phyloP scores from a whole-genome alignment of 176 grass and related monocot genomes.

The Raddia distichophylla region DNA sequence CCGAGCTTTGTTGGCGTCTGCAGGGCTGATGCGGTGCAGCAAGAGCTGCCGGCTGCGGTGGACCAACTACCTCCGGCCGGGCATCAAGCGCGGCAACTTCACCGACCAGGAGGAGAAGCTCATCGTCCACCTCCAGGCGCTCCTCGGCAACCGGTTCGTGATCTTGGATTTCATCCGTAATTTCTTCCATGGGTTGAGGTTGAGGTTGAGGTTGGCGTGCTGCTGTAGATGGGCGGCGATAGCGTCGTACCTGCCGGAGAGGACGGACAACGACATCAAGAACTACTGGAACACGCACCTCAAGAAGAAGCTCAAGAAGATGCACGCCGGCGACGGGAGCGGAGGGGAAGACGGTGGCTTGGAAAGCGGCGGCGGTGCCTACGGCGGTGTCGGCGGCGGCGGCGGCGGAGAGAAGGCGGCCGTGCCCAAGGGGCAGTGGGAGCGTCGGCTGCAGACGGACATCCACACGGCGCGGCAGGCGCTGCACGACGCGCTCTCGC shows the following conservation, averaged over 20 bases:
- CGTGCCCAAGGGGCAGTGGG: constrained; percentile 86
- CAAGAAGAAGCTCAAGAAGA: constrained; percentile 89
- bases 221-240: constrained; percentile 85
- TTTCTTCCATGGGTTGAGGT: constrained; percentile 11
- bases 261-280: constrained; percentile 99
- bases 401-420: constrained; percentile 5
- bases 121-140: constrained; percentile 91
- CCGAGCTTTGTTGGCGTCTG: constrained; percentile 20
- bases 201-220: not conserved
- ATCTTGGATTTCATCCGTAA: constrained; percentile 1
- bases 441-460: constrained; percentile 86
- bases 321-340: constrained; percentile 42
- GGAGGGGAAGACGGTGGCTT: not conserved
- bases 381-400: not conserved
- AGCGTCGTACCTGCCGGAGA: constrained; percentile 90
- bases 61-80: constrained; percentile 97
- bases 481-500: constrained; percentile 74
- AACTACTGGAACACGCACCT: constrained; percentile 99
- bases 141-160: constrained; percentile 85
- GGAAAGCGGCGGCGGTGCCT: not conserved
- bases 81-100: constrained; percentile 95
- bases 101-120: constrained; percentile 91
- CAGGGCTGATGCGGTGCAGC: constrained; percentile 97
- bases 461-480: constrained; percentile 92
- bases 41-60: constrained; percentile 97